A percentile compares a stretch with the other conserved stretches of the same genome.
phyloP scores from a whole-genome alignment of 108 stramenopile genomes.

The Skeletonema grethae region DNA sequence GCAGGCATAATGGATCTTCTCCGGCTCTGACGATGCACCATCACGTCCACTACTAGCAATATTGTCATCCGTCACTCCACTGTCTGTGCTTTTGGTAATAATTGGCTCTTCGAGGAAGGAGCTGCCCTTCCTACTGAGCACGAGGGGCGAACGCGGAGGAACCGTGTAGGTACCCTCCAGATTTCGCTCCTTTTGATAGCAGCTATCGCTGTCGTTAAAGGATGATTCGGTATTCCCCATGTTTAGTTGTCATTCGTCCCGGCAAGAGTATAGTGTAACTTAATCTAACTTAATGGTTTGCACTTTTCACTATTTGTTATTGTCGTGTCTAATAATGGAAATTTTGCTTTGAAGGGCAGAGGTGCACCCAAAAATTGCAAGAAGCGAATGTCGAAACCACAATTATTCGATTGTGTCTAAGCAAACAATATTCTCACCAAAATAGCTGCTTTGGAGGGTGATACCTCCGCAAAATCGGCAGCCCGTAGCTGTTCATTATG shows the following conservation, averaged over 20 bases:
- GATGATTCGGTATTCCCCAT: conserved; percentile 9
- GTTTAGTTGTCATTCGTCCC: background rate
- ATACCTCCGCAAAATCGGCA: no score
- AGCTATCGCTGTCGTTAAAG: background rate
- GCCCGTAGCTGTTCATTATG: no score
- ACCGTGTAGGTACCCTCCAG: background rate
- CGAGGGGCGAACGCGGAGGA: conserved; percentile 10
- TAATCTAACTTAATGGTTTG: no score
- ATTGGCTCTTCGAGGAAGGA: conserved; percentile 59
- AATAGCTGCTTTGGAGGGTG: no score
- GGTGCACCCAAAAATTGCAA: background rate
- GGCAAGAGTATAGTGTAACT: background rate
- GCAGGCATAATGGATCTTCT: conserved; percentile 41
- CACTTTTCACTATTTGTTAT: no score
- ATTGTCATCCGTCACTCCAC: conserved; percentile 44
- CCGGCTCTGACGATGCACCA: background rate
- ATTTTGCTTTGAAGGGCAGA: background rate
- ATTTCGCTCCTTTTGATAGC: background rate
- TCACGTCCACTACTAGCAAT: conserved; percentile 8
- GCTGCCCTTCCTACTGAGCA: conserved; percentile 16
- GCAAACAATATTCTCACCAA: no score
- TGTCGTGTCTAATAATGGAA: background rate
- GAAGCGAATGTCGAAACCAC: no score
- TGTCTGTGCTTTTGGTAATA: conserved; percentile 59
- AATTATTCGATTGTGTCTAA: no score